Base-by-base conservation (phyloP, 352 stramenopile species). In the Phytophthora pinifolia region DNA sequence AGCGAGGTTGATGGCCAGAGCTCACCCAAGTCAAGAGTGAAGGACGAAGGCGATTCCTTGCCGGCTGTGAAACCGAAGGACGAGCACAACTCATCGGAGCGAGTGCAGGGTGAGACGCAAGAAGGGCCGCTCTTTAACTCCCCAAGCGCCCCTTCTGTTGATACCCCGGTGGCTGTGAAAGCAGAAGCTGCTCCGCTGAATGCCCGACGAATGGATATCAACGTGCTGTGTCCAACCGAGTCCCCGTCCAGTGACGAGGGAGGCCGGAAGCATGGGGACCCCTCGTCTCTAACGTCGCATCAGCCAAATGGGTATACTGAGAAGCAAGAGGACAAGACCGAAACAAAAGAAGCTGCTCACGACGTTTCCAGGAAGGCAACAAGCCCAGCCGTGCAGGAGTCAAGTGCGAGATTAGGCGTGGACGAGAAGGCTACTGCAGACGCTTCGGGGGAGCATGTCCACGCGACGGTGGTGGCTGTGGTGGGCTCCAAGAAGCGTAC, bases 401-500 rank as follows among this genome's bases (percentile, higher is more conserved):
- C 42, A 35, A 50, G 25, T 12, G n/a, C 38, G 25, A 30, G 12
- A 58, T 42, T 8, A 27, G 34, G 37, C 15, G 10, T 51, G 34
- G 52, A 30, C 10, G 44, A 55, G 25, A 33, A 58, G 9, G 14
- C 29, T 37, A 38, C 6, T 34, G 46, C 68, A 54, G 62, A 71
- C 25, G 55, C 62, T 65, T 59, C 56, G 39, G 30, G 35, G 32
- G 37, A 60, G 17, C 62, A 64, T 25, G 33, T 33, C 9, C 52
- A 65, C 33, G 14, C 44, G 39, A 27, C 53, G n/a, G 58, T 58
- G 31, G 54, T 66, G 43, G 36, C 47, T 20, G 20, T 65, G 22
- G 43, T 70, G 6, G 63, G 69, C 15, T 60, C 65, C 12, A 87
- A 81, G 58, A 88, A 88, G 43, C 65, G 75, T 45, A 70, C 74